Conservation (phyloP, 345 rosid species). For the Citrus sinensis region DNA sequence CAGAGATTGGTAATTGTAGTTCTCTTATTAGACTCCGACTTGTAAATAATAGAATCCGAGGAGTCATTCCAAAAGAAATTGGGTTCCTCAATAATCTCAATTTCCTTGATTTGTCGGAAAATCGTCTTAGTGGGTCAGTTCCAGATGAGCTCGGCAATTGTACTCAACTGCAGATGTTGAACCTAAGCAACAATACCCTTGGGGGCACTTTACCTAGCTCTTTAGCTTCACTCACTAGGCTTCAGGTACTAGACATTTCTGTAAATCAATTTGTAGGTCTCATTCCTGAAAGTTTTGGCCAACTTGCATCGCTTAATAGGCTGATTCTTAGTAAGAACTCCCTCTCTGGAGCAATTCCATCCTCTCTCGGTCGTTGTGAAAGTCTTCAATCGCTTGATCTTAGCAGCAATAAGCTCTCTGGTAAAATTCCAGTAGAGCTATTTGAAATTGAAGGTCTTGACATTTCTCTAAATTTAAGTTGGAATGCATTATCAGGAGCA, state of each 20-base stretch:
- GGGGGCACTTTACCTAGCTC: slow-evolving; percentile 62
- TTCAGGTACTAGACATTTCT: slow-evolving; percentile 67
- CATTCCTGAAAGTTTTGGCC: slow-evolving; percentile 52
- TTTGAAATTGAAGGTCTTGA: slow-evolving; percentile 62
- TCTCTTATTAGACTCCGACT: slow-evolving; percentile 64
- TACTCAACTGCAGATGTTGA: slow-evolving; percentile 59
- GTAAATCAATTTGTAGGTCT: slow-evolving; percentile 44
- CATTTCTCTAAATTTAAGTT: slow-evolving; percentile 68
- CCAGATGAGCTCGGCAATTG: slow-evolving; percentile 77
- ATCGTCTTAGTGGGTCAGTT: slow-evolving; percentile 56
- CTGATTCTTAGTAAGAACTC: slow-evolving; percentile 48
- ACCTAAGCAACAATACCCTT: slow-evolving; percentile 80
- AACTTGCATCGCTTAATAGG: slow-evolving; percentile 53
- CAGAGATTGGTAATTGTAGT: slow-evolving; percentile 62
- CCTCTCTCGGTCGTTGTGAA: slow-evolving; percentile 52
- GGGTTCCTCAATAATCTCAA: slow-evolving; percentile 55
- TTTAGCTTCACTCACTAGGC: slow-evolving; percentile 53
- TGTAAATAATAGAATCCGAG: slow-evolving; percentile 51
- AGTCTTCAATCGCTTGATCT: slow-evolving; percentile 74
- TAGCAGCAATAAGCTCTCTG: slow-evolving; percentile 56
- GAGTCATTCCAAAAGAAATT: slow-evolving; percentile 64
- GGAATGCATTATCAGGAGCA: slow-evolving; percentile 56
- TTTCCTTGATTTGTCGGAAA: slow-evolving; percentile 71
- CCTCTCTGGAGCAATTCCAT: slow-evolving; percentile 49
- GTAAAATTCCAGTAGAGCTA: slow-evolving; percentile 49